Evolutionary conservation across 768 basidiomycete species (phyloP).

Genomic region (Thelephora aurantiotincta): DNA sequence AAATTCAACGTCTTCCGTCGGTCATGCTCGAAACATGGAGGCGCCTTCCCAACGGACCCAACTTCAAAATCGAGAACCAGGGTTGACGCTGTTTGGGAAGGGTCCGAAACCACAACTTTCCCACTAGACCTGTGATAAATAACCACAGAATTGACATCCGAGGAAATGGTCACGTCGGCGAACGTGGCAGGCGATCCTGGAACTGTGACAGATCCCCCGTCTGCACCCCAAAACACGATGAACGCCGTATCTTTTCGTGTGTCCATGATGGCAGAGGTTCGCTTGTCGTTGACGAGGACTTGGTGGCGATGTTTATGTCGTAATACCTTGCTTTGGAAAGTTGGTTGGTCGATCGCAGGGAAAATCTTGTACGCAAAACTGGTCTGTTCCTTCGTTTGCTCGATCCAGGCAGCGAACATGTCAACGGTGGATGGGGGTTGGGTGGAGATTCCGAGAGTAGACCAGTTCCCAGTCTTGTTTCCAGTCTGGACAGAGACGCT

Average conservation of each 20-base stretch:
- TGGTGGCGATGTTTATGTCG: conserved; percentile 16
- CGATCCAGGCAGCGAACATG: conserved; percentile 51
- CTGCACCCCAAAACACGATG: conserved; percentile 42
- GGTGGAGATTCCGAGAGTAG: conserved; percentile 44
- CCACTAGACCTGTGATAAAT: conserved; percentile 28
- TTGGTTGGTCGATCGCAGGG: conserved; percentile 29
- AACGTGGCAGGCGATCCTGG: conserved; percentile 8
- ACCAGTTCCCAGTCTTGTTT: conserved; percentile 44
- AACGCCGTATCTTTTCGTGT: conserved; percentile 23
- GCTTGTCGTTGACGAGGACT: conserved; percentile 30
- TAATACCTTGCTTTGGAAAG: conserved; percentile 26
- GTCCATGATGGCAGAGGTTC: conserved; percentile 39
- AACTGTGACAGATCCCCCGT: conserved; percentile 30
- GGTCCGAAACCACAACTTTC: conserved; percentile 46
- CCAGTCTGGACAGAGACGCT: conserved; percentile 29
- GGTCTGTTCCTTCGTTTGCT: conserved; percentile 20
- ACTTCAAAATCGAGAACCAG: conserved; percentile 24
- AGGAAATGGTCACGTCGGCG: conserved; percentile 20
- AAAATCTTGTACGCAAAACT: conserved; percentile 34
- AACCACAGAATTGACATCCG: conserved; percentile 28
- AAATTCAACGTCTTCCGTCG: conserved; percentile 20
- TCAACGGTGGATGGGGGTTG: conserved; percentile 43
- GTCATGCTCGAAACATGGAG: conserved; percentile 9
- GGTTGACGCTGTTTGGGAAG: conserved; percentile 35
- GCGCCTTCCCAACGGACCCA: conserved; percentile 7